Evolutionary conservation across 2,329 filamentous ascomycete species (phyloP).

Genomic region (Tolypocladium amazonense): DNA sequence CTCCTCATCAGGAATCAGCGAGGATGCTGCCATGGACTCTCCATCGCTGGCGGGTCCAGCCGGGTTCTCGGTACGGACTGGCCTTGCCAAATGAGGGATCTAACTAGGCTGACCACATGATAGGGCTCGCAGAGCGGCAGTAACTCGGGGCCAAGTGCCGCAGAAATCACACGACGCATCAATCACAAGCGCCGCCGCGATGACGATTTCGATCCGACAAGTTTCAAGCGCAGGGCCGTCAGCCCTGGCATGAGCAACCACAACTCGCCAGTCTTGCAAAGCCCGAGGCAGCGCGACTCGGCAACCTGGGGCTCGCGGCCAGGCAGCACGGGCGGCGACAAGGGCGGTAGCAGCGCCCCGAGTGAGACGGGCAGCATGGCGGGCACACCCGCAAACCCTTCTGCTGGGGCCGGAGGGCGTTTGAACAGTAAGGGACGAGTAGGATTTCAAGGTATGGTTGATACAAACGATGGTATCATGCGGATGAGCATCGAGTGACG

Average conservation of each 20-base stretch:
- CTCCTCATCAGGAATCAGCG: constrained; percentile 51
- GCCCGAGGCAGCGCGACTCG: constrained; percentile 63
- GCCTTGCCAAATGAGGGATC: background rate
- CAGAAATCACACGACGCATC: constrained; percentile 68
- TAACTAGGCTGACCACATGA: constrained; percentile 1
- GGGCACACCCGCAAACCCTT: constrained; percentile 16
- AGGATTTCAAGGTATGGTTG: constrained; percentile 85
- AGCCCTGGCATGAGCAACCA: constrained; percentile 85
- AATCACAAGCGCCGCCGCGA: constrained; percentile 78
- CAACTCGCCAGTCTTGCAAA: constrained; percentile 81
- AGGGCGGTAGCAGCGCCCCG: constrained; percentile 39
- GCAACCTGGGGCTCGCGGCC: constrained; percentile 64
- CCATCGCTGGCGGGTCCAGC: constrained; percentile 34
- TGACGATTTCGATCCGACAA: constrained; percentile 79
- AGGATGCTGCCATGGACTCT: constrained; percentile 65
- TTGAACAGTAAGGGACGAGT: constrained; percentile 50
- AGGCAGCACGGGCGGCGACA: constrained; percentile 47
- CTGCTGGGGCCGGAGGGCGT: constrained; percentile 29
- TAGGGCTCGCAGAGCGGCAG: constrained; percentile 17
- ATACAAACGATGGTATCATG: constrained; percentile 92
- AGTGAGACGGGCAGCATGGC: constrained; percentile 36
- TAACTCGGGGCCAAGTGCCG: constrained; percentile 47
- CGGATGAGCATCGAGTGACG: constrained; percentile 87
- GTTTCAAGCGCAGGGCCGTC: constrained; percentile 85
- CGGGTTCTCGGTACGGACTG: constrained; percentile 21